phyloP scores from a whole-genome alignment of 2,329 filamentous ascomycete genomes.

The Plectosphaerella plurivora region DNA sequence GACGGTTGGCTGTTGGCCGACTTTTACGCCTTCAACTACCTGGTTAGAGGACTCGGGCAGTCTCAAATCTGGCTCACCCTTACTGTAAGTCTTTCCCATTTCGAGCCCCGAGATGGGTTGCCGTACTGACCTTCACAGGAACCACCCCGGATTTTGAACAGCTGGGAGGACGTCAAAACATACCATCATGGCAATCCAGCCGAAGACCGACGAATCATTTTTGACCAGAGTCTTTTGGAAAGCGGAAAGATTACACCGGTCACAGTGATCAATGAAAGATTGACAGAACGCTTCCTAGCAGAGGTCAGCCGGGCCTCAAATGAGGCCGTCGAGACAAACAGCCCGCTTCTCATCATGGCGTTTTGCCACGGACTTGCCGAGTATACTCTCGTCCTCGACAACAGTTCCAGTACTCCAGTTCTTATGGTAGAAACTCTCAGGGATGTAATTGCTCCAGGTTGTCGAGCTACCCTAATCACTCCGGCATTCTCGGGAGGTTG shows the following conservation, averaged over 20 bases:
- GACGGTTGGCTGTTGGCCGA: slow-evolving; percentile 11
- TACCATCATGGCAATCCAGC: no score
- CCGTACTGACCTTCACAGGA: no score
- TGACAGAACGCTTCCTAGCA: no score
- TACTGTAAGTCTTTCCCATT: no score
- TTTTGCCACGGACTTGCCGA: neutral
- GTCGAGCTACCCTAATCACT: neutral
- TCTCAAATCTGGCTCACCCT: neutral
- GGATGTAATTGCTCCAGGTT: neutral
- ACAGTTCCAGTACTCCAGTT: neutral
- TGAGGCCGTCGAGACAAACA: slow-evolving; percentile 8
- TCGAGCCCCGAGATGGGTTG: no score
- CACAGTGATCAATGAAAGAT: no score
- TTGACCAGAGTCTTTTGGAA: no score
- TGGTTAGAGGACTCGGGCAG: slow-evolving; percentile 1
- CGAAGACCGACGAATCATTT: no score
- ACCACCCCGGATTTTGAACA: no score
- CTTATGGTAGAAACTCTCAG: no score
- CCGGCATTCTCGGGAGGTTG: neutral
- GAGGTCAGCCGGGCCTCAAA: neutral
- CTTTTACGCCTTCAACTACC: slow-evolving; percentile 11
- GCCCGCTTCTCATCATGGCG: slow-evolving; percentile 12
- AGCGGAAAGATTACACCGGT: no score
- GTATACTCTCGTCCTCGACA: neutral
- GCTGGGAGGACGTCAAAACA: no score